A percentile compares a stretch with the other conserved stretches of the same genome.
Evolutionary conservation across 352 stramenopile genomes (phyloP).

Genomic region (Phytopythium boreale): DNA sequence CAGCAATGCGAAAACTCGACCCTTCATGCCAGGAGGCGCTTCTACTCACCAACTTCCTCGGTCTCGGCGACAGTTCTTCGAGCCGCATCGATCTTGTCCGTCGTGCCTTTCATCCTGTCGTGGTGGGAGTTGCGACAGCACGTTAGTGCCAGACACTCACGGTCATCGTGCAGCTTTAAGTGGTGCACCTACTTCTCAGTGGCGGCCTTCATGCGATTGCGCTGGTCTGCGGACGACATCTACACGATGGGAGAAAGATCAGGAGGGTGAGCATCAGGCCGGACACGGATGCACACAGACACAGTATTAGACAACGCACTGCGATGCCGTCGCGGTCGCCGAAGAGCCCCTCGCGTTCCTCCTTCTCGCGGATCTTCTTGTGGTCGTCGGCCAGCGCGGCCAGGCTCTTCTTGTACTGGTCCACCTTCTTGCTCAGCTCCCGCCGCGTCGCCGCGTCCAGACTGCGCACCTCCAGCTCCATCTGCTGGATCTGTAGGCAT

Average conservation of each 20-base stretch:
- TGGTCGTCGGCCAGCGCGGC: constrained; percentile 77
- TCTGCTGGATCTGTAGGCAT: constrained; percentile 72
- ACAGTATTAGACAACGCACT: constrained; percentile 21
- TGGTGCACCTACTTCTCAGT: constrained; percentile 61
- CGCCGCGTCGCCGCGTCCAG: constrained; percentile 71
- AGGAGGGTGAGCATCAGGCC: neutral
- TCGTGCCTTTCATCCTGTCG: constrained; percentile 80
- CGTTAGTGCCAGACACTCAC: neutral
- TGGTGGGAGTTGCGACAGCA: neutral
- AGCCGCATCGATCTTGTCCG: constrained; percentile 72
- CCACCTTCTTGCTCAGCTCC: constrained; percentile 87
- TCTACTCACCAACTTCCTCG: constrained; percentile 75
- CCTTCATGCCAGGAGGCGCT: neutral
- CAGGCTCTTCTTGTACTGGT: constrained; percentile 89
- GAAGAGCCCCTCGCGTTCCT: constrained; percentile 82
- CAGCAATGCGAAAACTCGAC: neutral
- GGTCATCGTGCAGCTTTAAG: neutral
- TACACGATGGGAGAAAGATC: neutral
- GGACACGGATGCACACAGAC: neutral
- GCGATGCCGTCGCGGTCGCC: constrained; percentile 67
- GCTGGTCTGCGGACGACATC: constrained; percentile 67
- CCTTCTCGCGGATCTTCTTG: constrained; percentile 79
- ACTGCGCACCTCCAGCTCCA: constrained; percentile 86
- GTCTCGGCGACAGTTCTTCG: constrained; percentile 82
- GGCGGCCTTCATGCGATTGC: constrained; percentile 71